Percentiles rank a stretch among this genome's conserved stretches.
Evolutionary conservation across 495 filamentous ascomycete genomes (phyloP).

Genomic region (Penicillium coffeae): DNA sequence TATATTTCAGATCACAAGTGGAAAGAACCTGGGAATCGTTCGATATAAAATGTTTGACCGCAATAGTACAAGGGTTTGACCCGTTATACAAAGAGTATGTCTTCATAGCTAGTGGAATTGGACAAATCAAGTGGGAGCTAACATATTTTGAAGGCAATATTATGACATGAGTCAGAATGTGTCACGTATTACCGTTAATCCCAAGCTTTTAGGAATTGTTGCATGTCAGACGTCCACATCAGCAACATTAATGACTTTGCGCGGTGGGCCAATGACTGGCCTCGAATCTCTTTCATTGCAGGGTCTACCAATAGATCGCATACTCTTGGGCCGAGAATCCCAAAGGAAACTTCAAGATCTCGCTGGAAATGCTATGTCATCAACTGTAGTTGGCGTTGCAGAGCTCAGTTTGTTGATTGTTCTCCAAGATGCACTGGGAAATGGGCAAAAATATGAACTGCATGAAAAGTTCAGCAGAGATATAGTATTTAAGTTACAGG

Average conservation of each 20-base stretch:
- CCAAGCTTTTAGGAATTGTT: constrained; percentile 57
- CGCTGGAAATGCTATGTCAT: constrained; percentile 82
- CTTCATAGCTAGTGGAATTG: no score
- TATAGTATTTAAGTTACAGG: no score
- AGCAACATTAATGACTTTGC: constrained; percentile 58
- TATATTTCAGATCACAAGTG: constrained; percentile 43
- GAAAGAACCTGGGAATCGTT: constrained; percentile 64
- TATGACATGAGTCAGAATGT: no score
- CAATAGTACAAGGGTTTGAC: constrained; percentile 47
- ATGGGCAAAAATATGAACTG: not conserved
- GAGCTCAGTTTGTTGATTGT: constrained; percentile 53
- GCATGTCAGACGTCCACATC: constrained; percentile 70
- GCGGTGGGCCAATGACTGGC: constrained; percentile 61
- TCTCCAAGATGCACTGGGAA: constrained; percentile 32
- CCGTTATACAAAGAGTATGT: constrained; percentile 62
- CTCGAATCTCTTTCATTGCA: constrained; percentile 66
- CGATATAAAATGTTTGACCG: constrained; percentile 58
- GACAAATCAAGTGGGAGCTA: no score
- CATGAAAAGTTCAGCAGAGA: no score
- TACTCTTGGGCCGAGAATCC: constrained; percentile 61
- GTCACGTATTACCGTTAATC: no score
- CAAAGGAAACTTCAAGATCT: constrained; percentile 65
- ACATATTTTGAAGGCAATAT: no score
- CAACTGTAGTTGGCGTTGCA: constrained; percentile 65
- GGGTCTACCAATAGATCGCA: constrained; percentile 60